Percentiles rank a stretch among this genome's conserved stretches.
Conservation (phyloP, 495 filamentous ascomycete species). For the Sabuloglossum arenarium region DNA sequence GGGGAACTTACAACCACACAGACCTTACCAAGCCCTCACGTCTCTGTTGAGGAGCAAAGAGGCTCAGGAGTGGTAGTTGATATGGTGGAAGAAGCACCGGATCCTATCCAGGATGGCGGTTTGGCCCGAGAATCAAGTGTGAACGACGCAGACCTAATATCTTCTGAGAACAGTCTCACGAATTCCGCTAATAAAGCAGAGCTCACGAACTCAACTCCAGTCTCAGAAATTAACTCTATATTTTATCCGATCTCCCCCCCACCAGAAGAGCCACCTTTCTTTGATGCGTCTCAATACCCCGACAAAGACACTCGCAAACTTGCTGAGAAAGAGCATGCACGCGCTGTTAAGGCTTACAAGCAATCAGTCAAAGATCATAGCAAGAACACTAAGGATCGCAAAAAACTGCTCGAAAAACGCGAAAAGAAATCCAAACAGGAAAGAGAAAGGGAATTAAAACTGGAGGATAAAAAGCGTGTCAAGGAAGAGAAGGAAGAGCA, state of each 20-base stretch:
- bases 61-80: background rate
- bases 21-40: background rate
- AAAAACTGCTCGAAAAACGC: constrained; percentile 32
- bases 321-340: constrained; percentile 39
- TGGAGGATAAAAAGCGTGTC: constrained; percentile 2
- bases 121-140: background rate
- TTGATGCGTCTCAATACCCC: constrained; percentile 28
- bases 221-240: background rate
- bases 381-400: constrained; percentile 34
- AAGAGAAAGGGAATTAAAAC: constrained; percentile 18
- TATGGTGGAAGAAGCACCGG: background rate
- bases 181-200: too few species aligned
- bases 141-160: background rate
- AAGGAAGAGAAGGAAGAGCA: constrained; percentile 11
- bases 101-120: background rate
- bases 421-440: constrained; percentile 28
- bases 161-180: background rate
- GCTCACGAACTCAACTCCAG: background rate
- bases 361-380: constrained; percentile 40
- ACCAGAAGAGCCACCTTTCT: constrained; percentile 21
- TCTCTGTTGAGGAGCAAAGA: background rate
- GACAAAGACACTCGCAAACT: constrained; percentile 43
- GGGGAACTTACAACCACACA: background rate
- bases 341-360: constrained; percentile 34
- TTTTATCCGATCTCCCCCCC: constrained; percentile 11